Evolutionary conservation across 768 basidiomycete species (phyloP).

Genomic region (Suillus brevipes): DNA sequence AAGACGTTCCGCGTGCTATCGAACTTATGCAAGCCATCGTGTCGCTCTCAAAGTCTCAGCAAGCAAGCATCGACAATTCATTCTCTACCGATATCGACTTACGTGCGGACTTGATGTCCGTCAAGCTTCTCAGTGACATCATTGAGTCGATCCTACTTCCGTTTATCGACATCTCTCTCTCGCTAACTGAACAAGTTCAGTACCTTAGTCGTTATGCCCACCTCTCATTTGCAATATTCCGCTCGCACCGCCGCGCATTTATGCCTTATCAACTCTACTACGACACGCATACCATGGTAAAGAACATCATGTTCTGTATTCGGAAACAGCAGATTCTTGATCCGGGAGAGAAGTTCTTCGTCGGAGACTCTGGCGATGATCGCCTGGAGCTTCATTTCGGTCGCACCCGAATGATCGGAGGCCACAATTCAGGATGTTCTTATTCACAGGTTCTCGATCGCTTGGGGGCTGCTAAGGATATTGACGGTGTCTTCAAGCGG

Average conservation of each 20-base stretch:
- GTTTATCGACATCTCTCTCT: neutral
- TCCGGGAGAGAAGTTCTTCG: neutral
- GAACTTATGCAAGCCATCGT: constrained; percentile 23
- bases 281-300: constrained; percentile 31
- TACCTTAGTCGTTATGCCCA: neutral
- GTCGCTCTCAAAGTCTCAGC: neutral
- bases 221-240: neutral
- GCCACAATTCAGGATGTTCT: constrained; percentile 20
- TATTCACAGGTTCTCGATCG: neutral
- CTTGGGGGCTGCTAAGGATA: no score
- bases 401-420: constrained; percentile 21
- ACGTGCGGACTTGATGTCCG: neutral
- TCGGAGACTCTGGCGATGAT: constrained; percentile 31
- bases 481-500: no score
- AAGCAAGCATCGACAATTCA: neutral
- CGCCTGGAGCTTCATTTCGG: constrained; percentile 31
- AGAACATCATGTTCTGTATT: constrained; percentile 20
- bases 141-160: neutral
- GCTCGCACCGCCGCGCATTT: constrained; percentile 21
- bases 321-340: constrained; percentile 20
- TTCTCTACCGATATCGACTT: neutral
- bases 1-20: constrained; percentile 23
- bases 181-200: neutral
- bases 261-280: constrained; percentile 25
- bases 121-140: neutral